phyloP scores from a whole-genome alignment of 2,329 filamentous ascomycete species.

The Cadophora luteo-olivacea region DNA sequence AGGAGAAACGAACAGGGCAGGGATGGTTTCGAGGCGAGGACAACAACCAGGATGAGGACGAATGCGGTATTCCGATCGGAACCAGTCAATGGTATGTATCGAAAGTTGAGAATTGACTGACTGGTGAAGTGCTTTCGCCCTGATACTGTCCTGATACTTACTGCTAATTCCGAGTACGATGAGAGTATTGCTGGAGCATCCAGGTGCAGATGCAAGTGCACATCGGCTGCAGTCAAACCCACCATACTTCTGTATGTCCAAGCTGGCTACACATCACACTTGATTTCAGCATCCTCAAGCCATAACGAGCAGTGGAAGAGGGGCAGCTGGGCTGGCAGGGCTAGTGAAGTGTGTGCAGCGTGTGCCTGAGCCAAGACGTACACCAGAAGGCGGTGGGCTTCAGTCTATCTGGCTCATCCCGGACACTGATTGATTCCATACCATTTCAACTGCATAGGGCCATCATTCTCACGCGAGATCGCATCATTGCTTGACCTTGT shows the following conservation, averaged over 20 bases:
- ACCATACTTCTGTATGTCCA: neutral
- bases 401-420: neutral
- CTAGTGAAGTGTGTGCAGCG: neutral
- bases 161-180: too few species aligned
- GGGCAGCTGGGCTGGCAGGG: neutral
- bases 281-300: neutral
- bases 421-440: neutral
- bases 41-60: neutral
- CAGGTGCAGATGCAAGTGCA: too few species aligned
- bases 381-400: slow-evolving; percentile 7
- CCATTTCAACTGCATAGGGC: neutral
- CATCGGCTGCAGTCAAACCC: neutral
- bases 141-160: neutral
- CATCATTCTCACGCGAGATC: neutral
- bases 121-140: neutral
- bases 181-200: too few species aligned
- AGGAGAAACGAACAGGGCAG: neutral
- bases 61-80: too few species aligned
- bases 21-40: neutral
- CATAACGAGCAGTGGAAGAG: neutral
- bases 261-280: slow-evolving; percentile 6
- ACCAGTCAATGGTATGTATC: neutral
- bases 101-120: neutral
- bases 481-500: neutral
- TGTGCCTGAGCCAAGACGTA: slow-evolving; percentile 14